Evolutionary conservation across 306 rosid genomes (phyloP).

Genomic region (Cucurbita argyrosperma): DNA sequence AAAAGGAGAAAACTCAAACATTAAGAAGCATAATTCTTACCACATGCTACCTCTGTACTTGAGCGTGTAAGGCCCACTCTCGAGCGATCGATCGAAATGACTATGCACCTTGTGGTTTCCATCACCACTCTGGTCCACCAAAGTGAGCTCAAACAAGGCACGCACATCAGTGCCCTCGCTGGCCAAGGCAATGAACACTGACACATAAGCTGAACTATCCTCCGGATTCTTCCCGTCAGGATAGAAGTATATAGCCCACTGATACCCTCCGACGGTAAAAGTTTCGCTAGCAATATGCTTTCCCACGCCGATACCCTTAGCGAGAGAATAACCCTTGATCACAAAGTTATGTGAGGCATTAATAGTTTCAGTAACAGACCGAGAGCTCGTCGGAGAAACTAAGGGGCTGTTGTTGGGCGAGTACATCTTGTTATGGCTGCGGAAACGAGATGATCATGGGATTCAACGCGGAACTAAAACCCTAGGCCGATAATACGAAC

Average conservation of each 20-base stretch:
- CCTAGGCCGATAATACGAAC: neutral
- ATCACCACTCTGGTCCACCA: conserved; percentile 72
- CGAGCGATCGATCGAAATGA: conserved; percentile 85
- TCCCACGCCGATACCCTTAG: conserved; percentile 90
- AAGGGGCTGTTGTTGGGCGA: conserved; percentile 17
- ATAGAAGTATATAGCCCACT: conserved; percentile 93
- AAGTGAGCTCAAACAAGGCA: conserved; percentile 76
- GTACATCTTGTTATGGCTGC: neutral
- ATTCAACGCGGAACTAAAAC: neutral
- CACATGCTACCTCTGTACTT: conserved; percentile 97
- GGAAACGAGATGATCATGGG: conserved; percentile 5
- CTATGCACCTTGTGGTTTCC: conserved; percentile 87
- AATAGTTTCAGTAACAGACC: conserved; percentile 83
- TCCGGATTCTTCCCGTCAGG: conserved; percentile 95
- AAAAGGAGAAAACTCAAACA: neutral
- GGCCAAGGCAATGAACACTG: conserved; percentile 89
- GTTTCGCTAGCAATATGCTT: conserved; percentile 90
- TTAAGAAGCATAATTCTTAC: conserved; percentile 14
- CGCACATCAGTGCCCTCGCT: conserved; percentile 94
- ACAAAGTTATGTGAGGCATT: conserved; percentile 94
- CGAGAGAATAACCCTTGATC: conserved; percentile 73
- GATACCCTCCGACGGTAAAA: conserved; percentile 83
- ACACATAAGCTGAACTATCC: conserved; percentile 81
- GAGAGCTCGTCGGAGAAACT: conserved; percentile 61
- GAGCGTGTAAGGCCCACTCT: conserved; percentile 88